A percentile compares a stretch with the other conserved stretches of the same genome.
phyloP scores from a whole-genome alignment of 768 basidiomycete species.

The Leccinum incarnatum region DNA sequence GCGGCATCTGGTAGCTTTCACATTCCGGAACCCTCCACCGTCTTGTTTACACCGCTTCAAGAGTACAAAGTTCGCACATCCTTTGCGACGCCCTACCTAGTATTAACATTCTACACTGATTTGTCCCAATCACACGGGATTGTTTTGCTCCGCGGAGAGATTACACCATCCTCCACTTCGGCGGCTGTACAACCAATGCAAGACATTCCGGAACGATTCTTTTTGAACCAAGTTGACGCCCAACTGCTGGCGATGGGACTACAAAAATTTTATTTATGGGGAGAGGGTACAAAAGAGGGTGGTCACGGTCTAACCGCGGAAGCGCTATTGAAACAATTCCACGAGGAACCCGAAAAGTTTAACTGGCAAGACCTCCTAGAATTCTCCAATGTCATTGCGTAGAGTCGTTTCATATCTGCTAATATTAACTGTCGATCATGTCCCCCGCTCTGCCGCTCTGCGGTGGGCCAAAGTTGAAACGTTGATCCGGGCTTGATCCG shows the following conservation, averaged over 20 bases:
- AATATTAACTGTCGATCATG: background rate
- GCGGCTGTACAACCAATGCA: conserved; percentile 35
- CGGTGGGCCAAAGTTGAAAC: too few species aligned
- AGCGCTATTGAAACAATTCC: conserved; percentile 64
- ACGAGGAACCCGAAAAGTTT: conserved; percentile 76
- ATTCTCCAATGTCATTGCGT: conserved; percentile 13
- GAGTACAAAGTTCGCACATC: conserved; percentile 86
- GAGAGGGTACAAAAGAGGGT: conserved; percentile 22
- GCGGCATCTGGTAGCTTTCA: conserved; percentile 21
- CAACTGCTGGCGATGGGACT: conserved; percentile 76
- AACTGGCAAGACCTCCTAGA: conserved; percentile 78
- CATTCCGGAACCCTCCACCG: conserved; percentile 63
- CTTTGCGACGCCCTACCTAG: conserved; percentile 89
- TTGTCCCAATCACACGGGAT: conserved; percentile 73
- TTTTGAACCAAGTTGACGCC: conserved; percentile 78
- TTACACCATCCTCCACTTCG: conserved; percentile 62
- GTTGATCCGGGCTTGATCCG: background rate
- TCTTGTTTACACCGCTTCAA: conserved; percentile 89
- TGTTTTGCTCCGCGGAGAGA: conserved; percentile 88
- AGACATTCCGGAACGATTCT: conserved; percentile 35
- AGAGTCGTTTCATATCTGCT: background rate
- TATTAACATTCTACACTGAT: conserved; percentile 90
- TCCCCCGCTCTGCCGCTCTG: background rate
- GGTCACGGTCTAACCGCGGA: conserved; percentile 21
- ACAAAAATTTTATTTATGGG: conserved; percentile 85